phyloP scores from a whole-genome alignment of 129 eudicot genomes.

The Flaveria bidentis region DNA sequence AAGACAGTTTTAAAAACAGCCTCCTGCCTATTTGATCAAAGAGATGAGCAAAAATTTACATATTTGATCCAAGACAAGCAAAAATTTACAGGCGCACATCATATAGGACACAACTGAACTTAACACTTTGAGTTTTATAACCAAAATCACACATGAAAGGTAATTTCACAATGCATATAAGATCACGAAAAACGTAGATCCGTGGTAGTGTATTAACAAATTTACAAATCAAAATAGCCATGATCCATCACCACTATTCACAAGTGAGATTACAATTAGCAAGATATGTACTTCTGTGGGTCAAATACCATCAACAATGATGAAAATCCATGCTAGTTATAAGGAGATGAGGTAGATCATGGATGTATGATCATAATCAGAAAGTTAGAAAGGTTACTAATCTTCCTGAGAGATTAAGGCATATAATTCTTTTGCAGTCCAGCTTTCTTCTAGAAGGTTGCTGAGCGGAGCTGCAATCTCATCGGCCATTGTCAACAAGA shows the following conservation, averaged over 20 bases:
- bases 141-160: slow-evolving; percentile 7
- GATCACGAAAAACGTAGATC: slow-evolving; percentile 20
- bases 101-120: not conserved
- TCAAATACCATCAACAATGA: not conserved
- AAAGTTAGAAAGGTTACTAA: slow-evolving; percentile 9
- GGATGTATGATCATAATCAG: slow-evolving; percentile 3
- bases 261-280: slow-evolving; percentile 16
- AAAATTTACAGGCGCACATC: not conserved
- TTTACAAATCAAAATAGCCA: slow-evolving; percentile 25
- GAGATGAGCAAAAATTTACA: not conserved
- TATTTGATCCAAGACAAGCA: not conserved
- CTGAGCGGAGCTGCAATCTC: slow-evolving; percentile 50
- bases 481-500: slow-evolving; percentile 43
- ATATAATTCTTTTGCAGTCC: slow-evolving; percentile 59
- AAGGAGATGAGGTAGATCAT: slow-evolving; percentile 9
- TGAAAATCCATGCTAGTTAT: slow-evolving; percentile 1
- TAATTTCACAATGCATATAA: slow-evolving; percentile 7
- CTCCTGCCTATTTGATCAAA: not conserved
- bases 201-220: slow-evolving; percentile 32
- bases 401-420: slow-evolving; percentile 35
- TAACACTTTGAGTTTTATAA: slow-evolving; percentile 8
- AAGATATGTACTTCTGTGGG: slow-evolving; percentile 6
- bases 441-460: slow-evolving; percentile 58
- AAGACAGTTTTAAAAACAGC: not conserved
- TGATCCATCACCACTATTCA: slow-evolving; percentile 7